A percentile compares a stretch with the other conserved stretches of the same genome.
Evolutionary conservation across 192 early-diverging fungal species (phyloP).

Genomic region (Coemansia erecta): DNA sequence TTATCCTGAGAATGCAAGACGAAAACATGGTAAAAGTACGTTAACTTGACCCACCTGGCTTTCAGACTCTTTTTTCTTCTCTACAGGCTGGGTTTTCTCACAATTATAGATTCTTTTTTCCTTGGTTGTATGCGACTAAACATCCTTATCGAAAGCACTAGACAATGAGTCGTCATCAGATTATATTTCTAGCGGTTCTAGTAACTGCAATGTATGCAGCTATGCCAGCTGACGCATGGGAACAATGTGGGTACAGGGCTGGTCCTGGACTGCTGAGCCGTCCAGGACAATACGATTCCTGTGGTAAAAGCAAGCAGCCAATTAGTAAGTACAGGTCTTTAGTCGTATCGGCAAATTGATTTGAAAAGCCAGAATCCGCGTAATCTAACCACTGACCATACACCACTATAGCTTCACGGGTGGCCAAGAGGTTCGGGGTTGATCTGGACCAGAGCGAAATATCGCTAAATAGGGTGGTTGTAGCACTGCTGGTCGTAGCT

Average conservation of each 20-base stretch:
- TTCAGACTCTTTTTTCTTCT: not conserved
- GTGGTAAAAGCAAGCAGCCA: slow-evolving; percentile 1
- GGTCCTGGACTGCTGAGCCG: slow-evolving; percentile 4
- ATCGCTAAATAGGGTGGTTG: slow-evolving; percentile 15
- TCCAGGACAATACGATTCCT: not conserved
- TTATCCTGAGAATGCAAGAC: not conserved
- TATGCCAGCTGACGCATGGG: not conserved
- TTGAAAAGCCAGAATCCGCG: not conserved
- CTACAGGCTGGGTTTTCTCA: not conserved
- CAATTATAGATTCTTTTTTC: not conserved
- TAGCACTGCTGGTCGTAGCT: slow-evolving; percentile 18
- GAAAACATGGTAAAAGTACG: not conserved
- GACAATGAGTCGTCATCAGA: not conserved
- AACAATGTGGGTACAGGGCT: slow-evolving; percentile 8
- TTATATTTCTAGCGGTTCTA: not conserved
- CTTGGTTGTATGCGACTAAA: not conserved
- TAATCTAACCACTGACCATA: not conserved
- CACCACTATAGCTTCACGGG: slow-evolving; percentile 13
- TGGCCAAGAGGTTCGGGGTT: slow-evolving; percentile 27
- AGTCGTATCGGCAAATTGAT: not conserved
- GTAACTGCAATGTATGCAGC: not conserved
- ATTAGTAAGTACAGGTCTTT: slow-evolving; percentile 3
- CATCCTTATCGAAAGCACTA: no score
- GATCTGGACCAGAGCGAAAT: slow-evolving; percentile 22
- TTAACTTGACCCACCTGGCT: not conserved